A percentile compares a stretch with the other conserved stretches of the same genome.
Evolutionary conservation across 129 eudicot species (phyloP).

Genomic region (Centella asiatica): DNA sequence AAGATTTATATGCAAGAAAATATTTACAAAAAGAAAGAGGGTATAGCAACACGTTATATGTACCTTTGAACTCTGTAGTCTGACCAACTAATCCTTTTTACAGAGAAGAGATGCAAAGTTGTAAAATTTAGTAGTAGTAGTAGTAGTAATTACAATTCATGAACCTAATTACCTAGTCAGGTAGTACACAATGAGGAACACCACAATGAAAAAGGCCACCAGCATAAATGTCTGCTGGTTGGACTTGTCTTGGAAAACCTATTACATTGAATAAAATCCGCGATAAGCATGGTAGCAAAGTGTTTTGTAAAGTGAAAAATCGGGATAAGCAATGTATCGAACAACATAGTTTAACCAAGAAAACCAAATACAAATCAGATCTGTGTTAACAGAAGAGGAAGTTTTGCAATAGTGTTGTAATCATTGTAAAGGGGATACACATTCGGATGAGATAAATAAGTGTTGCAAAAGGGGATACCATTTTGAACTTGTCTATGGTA

Average conservation of each 20-base stretch:
- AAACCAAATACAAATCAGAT: not conserved
- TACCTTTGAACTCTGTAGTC: too few species aligned
- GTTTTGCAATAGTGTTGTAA: not conserved
- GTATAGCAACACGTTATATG: too few species aligned
- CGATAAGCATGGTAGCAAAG: too few species aligned
- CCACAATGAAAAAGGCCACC: slow-evolving; percentile 68
- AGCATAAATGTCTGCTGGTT: slow-evolving; percentile 62
- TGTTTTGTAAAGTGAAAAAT: not conserved
- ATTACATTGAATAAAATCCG: too few species aligned
- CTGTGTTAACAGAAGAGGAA: not conserved
- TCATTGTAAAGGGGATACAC: not conserved
- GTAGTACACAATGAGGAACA: slow-evolving; percentile 64
- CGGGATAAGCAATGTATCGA: not conserved
- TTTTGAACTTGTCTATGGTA: slow-evolving; percentile 87
- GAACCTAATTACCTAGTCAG: slow-evolving; percentile 51
- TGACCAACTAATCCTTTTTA: too few species aligned
- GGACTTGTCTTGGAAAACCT: slow-evolving; percentile 92
- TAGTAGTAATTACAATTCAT: slow-evolving; percentile 5
- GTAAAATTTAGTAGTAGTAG: not conserved
- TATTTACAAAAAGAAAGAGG: too few species aligned
- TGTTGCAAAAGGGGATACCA: too few species aligned
- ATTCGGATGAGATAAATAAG: too few species aligned
- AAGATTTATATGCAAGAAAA: too few species aligned
- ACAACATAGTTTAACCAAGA: not conserved
- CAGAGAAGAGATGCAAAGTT: too few species aligned